A percentile compares a stretch with the other conserved stretches of the same genome.
phyloP scores from a whole-genome alignment of 768 basidiomycete species.

The Megacollybia marginata region DNA sequence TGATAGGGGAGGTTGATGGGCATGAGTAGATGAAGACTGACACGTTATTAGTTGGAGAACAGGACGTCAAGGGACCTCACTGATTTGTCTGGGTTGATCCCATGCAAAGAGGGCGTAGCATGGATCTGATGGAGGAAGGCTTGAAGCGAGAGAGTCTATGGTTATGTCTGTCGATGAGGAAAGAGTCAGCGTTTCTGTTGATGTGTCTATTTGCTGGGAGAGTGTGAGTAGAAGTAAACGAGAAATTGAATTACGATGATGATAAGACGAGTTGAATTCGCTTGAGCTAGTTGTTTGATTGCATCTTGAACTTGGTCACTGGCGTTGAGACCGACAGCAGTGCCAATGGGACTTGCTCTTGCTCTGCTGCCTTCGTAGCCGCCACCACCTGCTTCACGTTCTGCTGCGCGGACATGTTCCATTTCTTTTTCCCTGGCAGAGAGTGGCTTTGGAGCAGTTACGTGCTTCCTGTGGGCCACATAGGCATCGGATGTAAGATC shows the following conservation, averaged over 20 bases:
- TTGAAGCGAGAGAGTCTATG: constrained; percentile 35
- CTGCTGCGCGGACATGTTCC: constrained; percentile 68
- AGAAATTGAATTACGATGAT: no score
- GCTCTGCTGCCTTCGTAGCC: constrained; percentile 53
- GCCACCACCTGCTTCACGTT: constrained; percentile 44
- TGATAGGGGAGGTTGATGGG: constrained; percentile 73
- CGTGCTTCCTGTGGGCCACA: constrained; percentile 61
- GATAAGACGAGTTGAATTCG: background rate
- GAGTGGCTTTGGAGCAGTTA: constrained; percentile 73
- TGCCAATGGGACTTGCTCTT: constrained; percentile 48
- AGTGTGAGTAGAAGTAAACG: background rate
- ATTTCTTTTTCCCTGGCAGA: constrained; percentile 80
- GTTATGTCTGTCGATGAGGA: constrained; percentile 29
- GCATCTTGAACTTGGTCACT: constrained; percentile 54
- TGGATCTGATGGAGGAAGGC: constrained; percentile 53
- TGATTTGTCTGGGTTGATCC: constrained; percentile 13
- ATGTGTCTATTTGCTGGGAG: constrained; percentile 47
- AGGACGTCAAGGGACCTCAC: background rate
- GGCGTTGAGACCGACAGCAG: constrained; percentile 65
- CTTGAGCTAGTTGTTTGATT: constrained; percentile 45
- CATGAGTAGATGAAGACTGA: constrained; percentile 93
- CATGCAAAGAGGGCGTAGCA: constrained; percentile 67
- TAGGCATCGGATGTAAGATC: constrained; percentile 68
- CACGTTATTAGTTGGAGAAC: background rate
- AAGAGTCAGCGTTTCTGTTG: constrained; percentile 52